A percentile compares a stretch with the other conserved stretches of the same genome.
Conservation (phyloP, 495 filamentous ascomycete genomes). For the Aspergillus hancockii region DNA sequence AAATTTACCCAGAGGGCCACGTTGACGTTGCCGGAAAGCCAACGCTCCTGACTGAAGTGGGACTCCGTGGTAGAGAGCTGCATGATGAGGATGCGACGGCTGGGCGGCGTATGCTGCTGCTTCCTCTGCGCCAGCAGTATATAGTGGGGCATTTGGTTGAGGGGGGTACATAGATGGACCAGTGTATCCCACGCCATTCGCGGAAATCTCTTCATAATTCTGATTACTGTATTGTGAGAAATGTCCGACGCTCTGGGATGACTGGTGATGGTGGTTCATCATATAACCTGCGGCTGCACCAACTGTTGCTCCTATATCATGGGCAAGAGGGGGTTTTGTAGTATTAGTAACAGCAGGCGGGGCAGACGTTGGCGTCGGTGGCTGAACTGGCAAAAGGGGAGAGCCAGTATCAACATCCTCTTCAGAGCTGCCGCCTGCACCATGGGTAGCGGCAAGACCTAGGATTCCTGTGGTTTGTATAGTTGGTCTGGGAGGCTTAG, state of each 20-base stretch:
- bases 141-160: slow-evolving; percentile 40
- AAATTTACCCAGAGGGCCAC: slow-evolving; percentile 56
- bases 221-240: slow-evolving; percentile 32
- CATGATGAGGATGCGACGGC: slow-evolving; percentile 29
- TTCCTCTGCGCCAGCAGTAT: slow-evolving; percentile 49
- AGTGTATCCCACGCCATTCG: slow-evolving; percentile 16
- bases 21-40: slow-evolving; percentile 49
- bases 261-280: slow-evolving; percentile 42
- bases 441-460: slow-evolving; percentile 30
- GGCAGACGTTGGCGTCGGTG: slow-evolving; percentile 23
- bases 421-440: slow-evolving; percentile 23
- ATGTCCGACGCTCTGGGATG: slow-evolving; percentile 34
- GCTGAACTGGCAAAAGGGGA: slow-evolving; percentile 12
- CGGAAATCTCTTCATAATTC: slow-evolving; percentile 33
- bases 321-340: slow-evolving; percentile 32
- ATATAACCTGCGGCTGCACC: slow-evolving; percentile 53
- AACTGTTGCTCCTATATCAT: slow-evolving; percentile 37
- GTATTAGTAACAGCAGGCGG: slow-evolving; percentile 18
- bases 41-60: slow-evolving; percentile 33
- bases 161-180: slow-evolving; percentile 31
- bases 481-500: slow-evolving; percentile 30
- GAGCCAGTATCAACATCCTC: slow-evolving; percentile 22
- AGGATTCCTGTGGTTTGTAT: slow-evolving; percentile 28
- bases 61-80: slow-evolving; percentile 20
- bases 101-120: slow-evolving; percentile 43